Evolutionary conservation across 148 eudicot species (phyloP).

Genomic region (Talinum fruticosum): DNA sequence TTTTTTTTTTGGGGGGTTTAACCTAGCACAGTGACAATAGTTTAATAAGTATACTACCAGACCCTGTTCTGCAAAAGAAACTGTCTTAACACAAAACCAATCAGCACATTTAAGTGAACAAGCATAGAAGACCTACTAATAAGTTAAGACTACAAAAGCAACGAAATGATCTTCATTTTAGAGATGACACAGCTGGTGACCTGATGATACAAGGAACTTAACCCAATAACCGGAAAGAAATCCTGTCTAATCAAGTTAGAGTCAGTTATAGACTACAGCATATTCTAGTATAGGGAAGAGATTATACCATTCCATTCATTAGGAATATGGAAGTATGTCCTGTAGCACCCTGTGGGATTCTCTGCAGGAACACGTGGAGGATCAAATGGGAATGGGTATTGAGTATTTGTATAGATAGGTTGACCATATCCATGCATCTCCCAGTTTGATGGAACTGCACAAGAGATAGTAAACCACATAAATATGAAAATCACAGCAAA

Average conservation of each 20-base stretch:
- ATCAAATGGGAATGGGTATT: constrained; percentile 78
- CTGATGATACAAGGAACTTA: no score
- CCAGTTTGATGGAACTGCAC: constrained; percentile 95
- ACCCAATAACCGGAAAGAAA: no score
- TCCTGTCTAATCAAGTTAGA: not conserved
- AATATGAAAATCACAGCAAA: not conserved
- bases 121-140: not conserved
- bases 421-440: constrained; percentile 91
- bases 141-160: no score
- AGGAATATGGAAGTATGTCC: constrained; percentile 70
- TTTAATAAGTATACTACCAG: no score
- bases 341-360: constrained; percentile 94
- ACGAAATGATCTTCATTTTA: no score
- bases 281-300: constrained; percentile 7
- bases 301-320: constrained; percentile 82
- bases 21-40: no score
- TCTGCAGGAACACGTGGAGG: constrained; percentile 91
- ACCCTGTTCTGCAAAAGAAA: no score
- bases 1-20: no score
- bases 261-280: not conserved
- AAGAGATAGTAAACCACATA: constrained; percentile 19
- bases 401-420: constrained; percentile 82
- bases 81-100: not conserved
- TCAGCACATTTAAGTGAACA: not conserved
- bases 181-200: no score